Evolutionary conservation across 2,329 filamentous ascomycete species (phyloP).

Genomic region (Trichoderma arundinaceum): DNA sequence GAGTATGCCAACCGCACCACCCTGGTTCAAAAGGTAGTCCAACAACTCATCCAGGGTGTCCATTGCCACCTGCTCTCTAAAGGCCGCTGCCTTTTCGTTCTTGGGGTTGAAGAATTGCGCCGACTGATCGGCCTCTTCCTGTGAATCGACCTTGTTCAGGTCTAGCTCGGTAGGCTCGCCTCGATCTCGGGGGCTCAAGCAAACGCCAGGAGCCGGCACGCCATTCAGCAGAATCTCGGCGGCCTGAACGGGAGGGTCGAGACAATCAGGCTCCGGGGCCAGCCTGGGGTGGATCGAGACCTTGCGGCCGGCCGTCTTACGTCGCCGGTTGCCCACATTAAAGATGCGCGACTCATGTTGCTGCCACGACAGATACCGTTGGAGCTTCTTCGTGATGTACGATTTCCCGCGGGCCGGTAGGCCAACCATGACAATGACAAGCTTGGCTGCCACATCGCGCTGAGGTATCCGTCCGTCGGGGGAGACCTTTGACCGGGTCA

Average conservation of each 20-base stretch:
- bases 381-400: conserved; percentile 98
- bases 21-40: conserved; percentile 81
- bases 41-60: conserved; percentile 91
- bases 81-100: conserved; percentile 78
- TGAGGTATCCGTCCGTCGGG: conserved; percentile 94
- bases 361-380: conserved; percentile 94
- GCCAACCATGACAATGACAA: conserved; percentile 98
- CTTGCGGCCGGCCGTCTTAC: conserved; percentile 71
- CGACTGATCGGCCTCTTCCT: conserved; percentile 75
- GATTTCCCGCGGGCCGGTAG: conserved; percentile 94
- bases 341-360: conserved; percentile 96
- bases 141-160: conserved; percentile 40
- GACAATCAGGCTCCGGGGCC: conserved; percentile 44
- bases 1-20: conserved; percentile 90
- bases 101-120: conserved; percentile 92
- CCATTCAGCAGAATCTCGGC: conserved; percentile 65
- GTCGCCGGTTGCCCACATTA: conserved; percentile 92
- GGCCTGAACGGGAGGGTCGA: conserved; percentile 56
- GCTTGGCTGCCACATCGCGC: conserved; percentile 91
- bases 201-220: conserved; percentile 44
- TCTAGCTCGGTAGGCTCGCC: conserved; percentile 49
- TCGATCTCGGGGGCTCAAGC: conserved; percentile 38
- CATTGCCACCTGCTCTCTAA: conserved; percentile 90
- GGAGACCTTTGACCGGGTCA: conserved; percentile 94
- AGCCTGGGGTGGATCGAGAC: conserved; percentile 45